Base-by-base conservation (phyloP, 805 yeast species). In the Pichia paraexigua region DNA sequence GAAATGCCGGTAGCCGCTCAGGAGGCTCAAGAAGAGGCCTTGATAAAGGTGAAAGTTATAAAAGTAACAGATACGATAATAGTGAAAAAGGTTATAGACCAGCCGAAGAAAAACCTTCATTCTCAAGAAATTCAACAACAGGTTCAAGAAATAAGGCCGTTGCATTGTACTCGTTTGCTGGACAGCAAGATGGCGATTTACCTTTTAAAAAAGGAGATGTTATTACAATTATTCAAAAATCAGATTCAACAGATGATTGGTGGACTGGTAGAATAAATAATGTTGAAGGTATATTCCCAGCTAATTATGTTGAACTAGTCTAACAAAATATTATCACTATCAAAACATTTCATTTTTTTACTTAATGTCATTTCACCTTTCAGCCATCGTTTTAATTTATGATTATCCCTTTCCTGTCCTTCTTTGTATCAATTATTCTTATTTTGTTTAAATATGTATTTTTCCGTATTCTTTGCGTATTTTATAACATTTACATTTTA, bases 201-300 rank as follows among this genome's bases (percentile, higher is more conserved):
- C 79, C 95, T 5, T 94, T 94, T 75, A 83, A 80, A 58, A 94
- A 94, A 73, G 99, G 99, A 50, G 99, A 94, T 67, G 85, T 87
- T 17, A 87, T 94, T 59, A 84, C 88, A 43, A 86, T 94, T 58
- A 71, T 87, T 51, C 88, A 90, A 67, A 88, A 87, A 68, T 82
- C 94, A 11, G 91, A 86, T 10, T 85, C 96, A 15, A 80, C 82
- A 47, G 96, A 94, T 66, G 98, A 94, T 66, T 94, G 99, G 99
- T 94, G 99, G 99, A 89, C 97, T 0, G 99, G 99, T 27, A 82
- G 86, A 64, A 72, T 82, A 50, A 87, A 86, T 58, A 92, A 95
- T 13, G 71, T 70, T 55, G 88, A 87, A 60, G 99, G 99, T 43
- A 91, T 91, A 22, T 92, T 92, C 77, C 99, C 99, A 11, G 99